Evolutionary conservation across 148 eudicot genomes (phyloP), one percentile per base, ranked within the genome.

Genomic region (Vaccinium corymbosum): DNA sequence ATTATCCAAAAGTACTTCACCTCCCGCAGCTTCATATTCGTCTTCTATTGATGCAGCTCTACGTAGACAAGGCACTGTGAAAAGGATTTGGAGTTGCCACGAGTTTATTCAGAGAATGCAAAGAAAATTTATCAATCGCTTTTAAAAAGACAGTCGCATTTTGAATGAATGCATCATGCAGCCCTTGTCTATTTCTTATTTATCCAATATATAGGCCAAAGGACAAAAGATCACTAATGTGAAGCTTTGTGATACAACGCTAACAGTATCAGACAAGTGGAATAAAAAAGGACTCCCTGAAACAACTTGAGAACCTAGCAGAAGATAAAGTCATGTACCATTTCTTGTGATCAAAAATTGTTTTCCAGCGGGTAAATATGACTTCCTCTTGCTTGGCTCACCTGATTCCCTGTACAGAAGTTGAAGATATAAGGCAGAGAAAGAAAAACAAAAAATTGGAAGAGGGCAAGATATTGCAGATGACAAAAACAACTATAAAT

Each of bases 1-100:
- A 89, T 93, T 82, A 42, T 96, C 99, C 85, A 96, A 92, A 61
- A 96, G 86, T 80, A 96, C 90, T 91, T 96, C 99, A 88, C 94
- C 98, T 15, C 99, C 99, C 80, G 97, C 99, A 89, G 98, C 99
- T 85, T 93, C 98, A 87, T 91, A 94, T 79, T 96, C 99, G 89
- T 96, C 95, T 87, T 90, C 95, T 11, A 96, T 82, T 59, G 97
- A 92, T 81, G 95, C 93, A 90, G 97, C 99, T 88, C 99, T 90
- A 22, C 95, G 94, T 22, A 94, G 88, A 87, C 99, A 96, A 71
- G 99, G 99, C 85, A 96, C 99, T 96, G 84, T 1, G 87, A 80
- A 83, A 80, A 64, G 62, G 49, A 50, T 20, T 57, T 29, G 38
- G 27, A 55, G 27, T 79, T 56, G 49, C 9, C 20, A 70, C 13